Evolutionary conservation across 2,329 filamentous ascomycete genomes (phyloP), one percentile per base, ranked within the genome.

Genomic region (Dactylonectria estremocensis): DNA sequence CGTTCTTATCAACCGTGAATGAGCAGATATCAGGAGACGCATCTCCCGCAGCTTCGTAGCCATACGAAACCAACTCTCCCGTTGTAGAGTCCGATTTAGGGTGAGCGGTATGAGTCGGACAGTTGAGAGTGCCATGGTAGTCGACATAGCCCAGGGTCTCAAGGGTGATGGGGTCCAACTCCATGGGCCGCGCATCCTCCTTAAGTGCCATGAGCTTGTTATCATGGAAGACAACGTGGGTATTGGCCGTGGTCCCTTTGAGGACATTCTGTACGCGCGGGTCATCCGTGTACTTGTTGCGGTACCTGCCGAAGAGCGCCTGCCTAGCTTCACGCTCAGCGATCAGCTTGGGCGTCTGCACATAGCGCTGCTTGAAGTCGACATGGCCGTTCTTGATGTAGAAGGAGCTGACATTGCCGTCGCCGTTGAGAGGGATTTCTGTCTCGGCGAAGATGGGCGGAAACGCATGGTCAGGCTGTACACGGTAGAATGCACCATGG

Each of bases 291-390:
- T 55, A 69, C 0, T 54, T 49, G 10, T 69, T 69, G 2, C 68
- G 62, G 24, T 69, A 65, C 49, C 2, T 59, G 55, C 0, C 62
- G 35, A 65, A 60, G 5, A 65, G 62, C 18, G 62, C 62, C 18
- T 33, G 62, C 24, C 62, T 65, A 13, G 55, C 62, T 20, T 58
- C 37, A 1, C 45, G 40, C 2, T 69, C 67, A 0, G 55, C 66
- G 3, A 63, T 10, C 5, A 69, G 68, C 0, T 57, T 56, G 1
- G 62, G 62, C 6, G 66, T 69, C 10, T 35, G 53, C 4, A 69
- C 67, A 16, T 69, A 69, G 33, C 62, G 62, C 14, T 65, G 62
- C 62, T 65, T 18, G 1, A 61, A 69, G 14, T 69, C 66, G 4
- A 64, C 66, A 6, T 69, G 55, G 0, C 67, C 61, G 6, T 66